Evolutionary conservation across 176 grass and related monocot species (phyloP), one percentile per base, ranked within the genome.

Genomic region (Eremochloa ophiuroides): DNA sequence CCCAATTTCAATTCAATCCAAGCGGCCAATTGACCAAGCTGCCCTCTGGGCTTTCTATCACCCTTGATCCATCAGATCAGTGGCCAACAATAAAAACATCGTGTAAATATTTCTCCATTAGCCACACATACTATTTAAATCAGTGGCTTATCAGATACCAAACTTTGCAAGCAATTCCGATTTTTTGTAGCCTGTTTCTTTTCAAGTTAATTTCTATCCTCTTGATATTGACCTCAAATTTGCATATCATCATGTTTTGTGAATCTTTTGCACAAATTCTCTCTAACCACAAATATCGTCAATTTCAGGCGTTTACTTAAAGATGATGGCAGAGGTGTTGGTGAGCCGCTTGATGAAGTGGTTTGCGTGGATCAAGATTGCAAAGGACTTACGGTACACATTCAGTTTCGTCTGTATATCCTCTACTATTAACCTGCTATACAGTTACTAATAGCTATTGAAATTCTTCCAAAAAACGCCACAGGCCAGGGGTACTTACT

Each of bases 401-500:
- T 78, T 63, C 7, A 71, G 28, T 63, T 41, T 9, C 40, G 17
- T 51, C 22, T 63, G 2, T 42, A 62, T 77, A 80, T 40, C 40
- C 5, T 64, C 43, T 4, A 13, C 5, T 34, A 72, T 20, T 23
- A 31, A 38, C 34, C 17, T 59, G 12, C 5, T 44, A 39, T 7
- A 8, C 40, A 15, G 4, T 58, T 26, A 59, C 29, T 66, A 58
- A 58, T 15, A 56, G 6, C 59, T 56, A 11, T 25, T 20, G 39
- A 77, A 66, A 82, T 40, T 48, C 13, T 85, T 46, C 70, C 20
- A 97, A 42, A 58, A 55, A 59, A 11, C 0, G 26, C 55, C 9
- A 59, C 55, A 59, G 94, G 77, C 86, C 41, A 90, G 81, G 85
- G 94, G 89, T 69, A 94, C 80, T 69, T 97, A 94, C 70, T 97